Conservation (phyloP, 139 green algal genomes). For the Tetradesmus obliquus region DNA sequence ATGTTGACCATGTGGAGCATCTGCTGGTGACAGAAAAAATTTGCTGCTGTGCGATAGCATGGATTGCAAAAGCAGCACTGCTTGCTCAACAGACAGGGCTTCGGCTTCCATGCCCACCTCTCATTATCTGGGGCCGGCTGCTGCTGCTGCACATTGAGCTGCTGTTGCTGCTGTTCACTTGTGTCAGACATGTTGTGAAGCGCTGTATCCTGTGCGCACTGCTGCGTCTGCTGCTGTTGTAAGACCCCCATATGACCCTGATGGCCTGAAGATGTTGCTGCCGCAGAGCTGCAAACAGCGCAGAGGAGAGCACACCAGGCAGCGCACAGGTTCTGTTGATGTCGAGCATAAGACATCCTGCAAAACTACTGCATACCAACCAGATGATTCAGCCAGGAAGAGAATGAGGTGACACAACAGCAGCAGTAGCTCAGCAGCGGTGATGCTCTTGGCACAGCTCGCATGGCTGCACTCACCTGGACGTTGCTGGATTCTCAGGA, state of each 20-base stretch:
- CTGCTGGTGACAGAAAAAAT: too few species aligned
- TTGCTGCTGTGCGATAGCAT: too few species aligned
- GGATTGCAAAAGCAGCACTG: not conserved
- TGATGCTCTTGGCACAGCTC: not conserved
- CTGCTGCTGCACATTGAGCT: not conserved
- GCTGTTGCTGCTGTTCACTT: slow-evolving; percentile 7
- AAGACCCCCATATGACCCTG: not conserved
- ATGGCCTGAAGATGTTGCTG: not conserved
- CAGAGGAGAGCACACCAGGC: not conserved
- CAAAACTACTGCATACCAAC: not conserved
- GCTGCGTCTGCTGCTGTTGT: not conserved
- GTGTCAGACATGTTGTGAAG: not conserved
- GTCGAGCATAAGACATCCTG: not conserved
- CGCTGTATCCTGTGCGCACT: not conserved
- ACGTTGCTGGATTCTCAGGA: slow-evolving; percentile 13
- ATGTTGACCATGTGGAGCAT: not conserved
- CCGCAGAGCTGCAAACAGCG: not conserved
- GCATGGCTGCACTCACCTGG: not conserved
- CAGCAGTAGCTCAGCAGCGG: too few species aligned
- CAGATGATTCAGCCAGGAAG: not conserved
- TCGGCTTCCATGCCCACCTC: not conserved
- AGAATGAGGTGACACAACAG: too few species aligned
- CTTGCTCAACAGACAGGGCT: not conserved
- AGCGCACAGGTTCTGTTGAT: not conserved
- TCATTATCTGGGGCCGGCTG: not conserved